These are phyloP conservation scores for Paxillus involutus DNA, from an alignment of 768 basidiomycete species.

Conservation along the genomic window DNA sequence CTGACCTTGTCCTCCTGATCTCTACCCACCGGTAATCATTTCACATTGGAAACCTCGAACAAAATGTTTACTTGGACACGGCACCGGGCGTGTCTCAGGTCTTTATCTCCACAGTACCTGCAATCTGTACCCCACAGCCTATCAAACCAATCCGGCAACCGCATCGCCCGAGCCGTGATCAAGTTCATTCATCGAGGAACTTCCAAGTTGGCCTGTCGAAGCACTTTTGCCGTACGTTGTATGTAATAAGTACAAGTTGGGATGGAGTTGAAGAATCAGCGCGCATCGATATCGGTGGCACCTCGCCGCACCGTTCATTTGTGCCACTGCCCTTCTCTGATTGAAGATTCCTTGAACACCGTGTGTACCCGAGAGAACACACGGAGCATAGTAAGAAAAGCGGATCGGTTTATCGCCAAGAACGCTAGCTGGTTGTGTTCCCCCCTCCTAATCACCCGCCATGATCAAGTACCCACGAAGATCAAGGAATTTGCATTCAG, in stretches of 20 bases:
- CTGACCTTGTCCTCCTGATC: slow-evolving; percentile 9
- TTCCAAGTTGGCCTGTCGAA: neutral
- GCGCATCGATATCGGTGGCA: neutral
- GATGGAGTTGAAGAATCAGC: too few species aligned
- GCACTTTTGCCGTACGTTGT: too few species aligned
- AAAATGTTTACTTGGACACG: slow-evolving; percentile 1
- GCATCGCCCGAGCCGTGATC: too few species aligned
- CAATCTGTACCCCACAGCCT: too few species aligned
- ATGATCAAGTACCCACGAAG: slow-evolving; percentile 24
- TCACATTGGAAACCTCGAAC: neutral
- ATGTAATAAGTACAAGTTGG: too few species aligned
- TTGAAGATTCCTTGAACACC: neutral
- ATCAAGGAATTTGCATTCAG: slow-evolving; percentile 14
- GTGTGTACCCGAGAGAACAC: neutral
- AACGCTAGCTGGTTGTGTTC: slow-evolving; percentile 2
- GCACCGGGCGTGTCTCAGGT: neutral
- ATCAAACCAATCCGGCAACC: neutral
- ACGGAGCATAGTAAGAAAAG: slow-evolving; percentile 10
- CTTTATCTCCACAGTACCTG: neutral
- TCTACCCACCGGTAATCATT: neutral
- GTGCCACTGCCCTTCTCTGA: neutral
- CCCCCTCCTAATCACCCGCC: slow-evolving; percentile 5
- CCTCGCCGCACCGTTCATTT: neutral
- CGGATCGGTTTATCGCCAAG: neutral
- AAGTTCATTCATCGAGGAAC: too few species aligned